Conservation (phyloP, 352 stramenopile species). For the Phytopythium vexans region DNA sequence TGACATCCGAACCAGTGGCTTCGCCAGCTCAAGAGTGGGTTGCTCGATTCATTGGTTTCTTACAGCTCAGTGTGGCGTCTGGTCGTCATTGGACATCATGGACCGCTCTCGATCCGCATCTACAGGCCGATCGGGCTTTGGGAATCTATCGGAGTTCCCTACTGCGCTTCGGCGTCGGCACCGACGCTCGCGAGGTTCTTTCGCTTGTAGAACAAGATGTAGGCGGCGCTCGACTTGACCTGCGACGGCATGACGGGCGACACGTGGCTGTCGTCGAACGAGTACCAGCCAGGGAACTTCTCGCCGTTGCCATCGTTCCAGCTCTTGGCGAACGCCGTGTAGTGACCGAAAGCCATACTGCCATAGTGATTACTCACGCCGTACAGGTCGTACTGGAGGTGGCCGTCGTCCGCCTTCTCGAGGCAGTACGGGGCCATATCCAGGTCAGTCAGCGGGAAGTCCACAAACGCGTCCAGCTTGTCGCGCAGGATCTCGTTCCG, state of each 20-base stretch:
- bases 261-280: slow-evolving; percentile 82
- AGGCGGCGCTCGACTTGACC: slow-evolving; percentile 79
- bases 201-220: slow-evolving; percentile 90
- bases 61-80: no score
- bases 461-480: slow-evolving; percentile 81
- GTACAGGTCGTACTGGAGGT: slow-evolving; percentile 82
- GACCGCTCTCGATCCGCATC: no score
- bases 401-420: slow-evolving; percentile 38
- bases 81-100: no score
- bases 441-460: slow-evolving; percentile 83
- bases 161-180: neutral
- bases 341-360: slow-evolving; percentile 88
- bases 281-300: slow-evolving; percentile 73
- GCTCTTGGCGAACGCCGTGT: slow-evolving; percentile 83
- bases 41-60: no score
- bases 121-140: no score
- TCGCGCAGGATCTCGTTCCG: slow-evolving; percentile 77
- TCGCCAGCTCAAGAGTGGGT: no score
- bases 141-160: neutral
- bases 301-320: slow-evolving; percentile 55
- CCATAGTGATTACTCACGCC: slow-evolving; percentile 90
- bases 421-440: slow-evolving; percentile 83
- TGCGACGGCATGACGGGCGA: slow-evolving; percentile 45
- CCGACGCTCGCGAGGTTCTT: slow-evolving; percentile 21
- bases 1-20: no score